Conservation (phyloP, 2,329 filamentous ascomycete genomes). For the Chaetomiaceae sp. region DNA sequence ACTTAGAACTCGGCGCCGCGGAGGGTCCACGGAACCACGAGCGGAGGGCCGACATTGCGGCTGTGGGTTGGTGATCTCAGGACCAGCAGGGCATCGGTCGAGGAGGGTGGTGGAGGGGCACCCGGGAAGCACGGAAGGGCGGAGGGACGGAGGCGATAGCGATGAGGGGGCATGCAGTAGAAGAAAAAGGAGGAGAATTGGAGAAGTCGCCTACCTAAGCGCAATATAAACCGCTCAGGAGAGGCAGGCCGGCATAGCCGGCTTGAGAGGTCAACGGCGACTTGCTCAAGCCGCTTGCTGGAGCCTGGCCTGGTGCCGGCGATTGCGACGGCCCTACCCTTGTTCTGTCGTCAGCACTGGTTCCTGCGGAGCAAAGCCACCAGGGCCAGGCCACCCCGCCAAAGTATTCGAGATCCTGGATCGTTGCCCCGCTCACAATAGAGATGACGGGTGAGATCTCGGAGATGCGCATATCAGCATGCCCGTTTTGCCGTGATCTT, state of each 20-base stretch:
- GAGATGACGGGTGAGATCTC: background rate
- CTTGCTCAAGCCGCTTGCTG: background rate
- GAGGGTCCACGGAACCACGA: slow-evolving; percentile 48
- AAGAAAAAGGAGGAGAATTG: background rate
- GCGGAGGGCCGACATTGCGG: slow-evolving; percentile 36
- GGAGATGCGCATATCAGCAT: background rate
- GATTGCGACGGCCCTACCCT: background rate
- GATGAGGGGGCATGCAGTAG: no score
- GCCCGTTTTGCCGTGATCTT: no score
- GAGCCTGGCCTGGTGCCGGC: background rate
- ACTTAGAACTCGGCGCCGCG: slow-evolving; percentile 20
- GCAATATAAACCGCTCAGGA: background rate
- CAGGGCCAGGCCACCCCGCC: background rate
- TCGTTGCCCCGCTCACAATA: background rate
- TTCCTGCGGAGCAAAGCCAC: background rate
- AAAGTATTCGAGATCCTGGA: background rate
- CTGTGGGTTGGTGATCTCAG: background rate
- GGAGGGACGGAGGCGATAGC: no score
- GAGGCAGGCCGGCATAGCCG: slow-evolving; percentile 1
- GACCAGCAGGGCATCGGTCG: slow-evolving; percentile 9
- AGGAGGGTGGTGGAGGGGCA: background rate
- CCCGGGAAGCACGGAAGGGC: no score
- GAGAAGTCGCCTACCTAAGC: background rate
- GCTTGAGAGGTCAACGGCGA: background rate
- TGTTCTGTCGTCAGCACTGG: background rate